These are phyloP conservation scores for Porphyra umbilicalis DNA, from an alignment of 31 red algal species.

Conservation along the genomic window DNA sequence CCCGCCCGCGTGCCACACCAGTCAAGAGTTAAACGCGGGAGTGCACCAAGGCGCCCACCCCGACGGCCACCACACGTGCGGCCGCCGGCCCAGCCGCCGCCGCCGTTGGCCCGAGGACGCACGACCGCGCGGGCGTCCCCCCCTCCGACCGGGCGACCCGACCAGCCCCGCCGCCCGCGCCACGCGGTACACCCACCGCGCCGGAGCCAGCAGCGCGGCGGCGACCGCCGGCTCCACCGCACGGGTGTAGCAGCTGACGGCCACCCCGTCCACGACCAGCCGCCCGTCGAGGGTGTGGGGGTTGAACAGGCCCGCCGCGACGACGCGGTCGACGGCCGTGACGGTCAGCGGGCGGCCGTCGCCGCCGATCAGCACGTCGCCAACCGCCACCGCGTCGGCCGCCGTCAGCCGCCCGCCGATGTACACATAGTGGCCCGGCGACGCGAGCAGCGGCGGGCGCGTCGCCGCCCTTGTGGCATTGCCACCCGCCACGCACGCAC, in stretches of 20 bases:
- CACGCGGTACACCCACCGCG: conserved; percentile 15
- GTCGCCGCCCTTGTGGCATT: neutral
- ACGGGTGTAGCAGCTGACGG: conserved; percentile 43
- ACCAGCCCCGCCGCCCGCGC: neutral
- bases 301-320: conserved; percentile 42
- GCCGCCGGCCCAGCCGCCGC: too few species aligned
- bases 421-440: conserved; percentile 50
- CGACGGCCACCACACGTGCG: too few species aligned
- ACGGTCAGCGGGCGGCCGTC: conserved; percentile 27
- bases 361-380: conserved; percentile 14
- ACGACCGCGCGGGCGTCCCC: too few species aligned
- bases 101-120: too few species aligned
- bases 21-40: too few species aligned
- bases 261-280: conserved; percentile 53
- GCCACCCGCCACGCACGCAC: neutral
- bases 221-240: conserved; percentile 21
- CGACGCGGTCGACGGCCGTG: neutral
- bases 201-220: conserved; percentile 34
- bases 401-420: conserved; percentile 15
- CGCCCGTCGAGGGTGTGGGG: conserved; percentile 53
- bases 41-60: too few species aligned
- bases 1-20: too few species aligned
- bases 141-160: too few species aligned
- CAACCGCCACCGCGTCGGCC: conserved; percentile 12
- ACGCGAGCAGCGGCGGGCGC: neutral